Evolutionary conservation across 2,329 filamentous ascomycete genomes (phyloP), one percentile per base, ranked within the genome.

Genomic region (Aureobasidium sp.): DNA sequence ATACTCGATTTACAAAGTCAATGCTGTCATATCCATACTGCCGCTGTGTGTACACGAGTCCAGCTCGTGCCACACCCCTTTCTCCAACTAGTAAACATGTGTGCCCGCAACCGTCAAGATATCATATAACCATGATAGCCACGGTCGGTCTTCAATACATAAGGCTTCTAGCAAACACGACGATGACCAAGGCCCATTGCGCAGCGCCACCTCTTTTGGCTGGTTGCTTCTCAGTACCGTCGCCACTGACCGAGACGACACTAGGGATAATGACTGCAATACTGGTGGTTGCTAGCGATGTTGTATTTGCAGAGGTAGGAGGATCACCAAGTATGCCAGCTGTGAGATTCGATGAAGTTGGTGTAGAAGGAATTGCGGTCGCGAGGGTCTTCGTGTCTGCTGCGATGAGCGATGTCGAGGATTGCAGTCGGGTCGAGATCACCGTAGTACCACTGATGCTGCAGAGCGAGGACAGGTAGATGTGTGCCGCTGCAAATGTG

Each of bases 161-260:
- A 31, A 62, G 41, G 29, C 49, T 56, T 56, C 60, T 62, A 62
- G 60, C 49, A 48, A 47, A 55, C 9, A 62, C 42, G 39, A 47
- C 60, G 41, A 62, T 42, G 37, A 62, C 41, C 60, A 62, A 48
- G n/a, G 60, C 60, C 60, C 39, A 56, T 15, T 48, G 49, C 7
- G 60, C 60, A 41, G 49, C 25, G 25, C 49, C 51, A 9, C 39
- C 36, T 37, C 34, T 53, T 25, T 48, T 53, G 49, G 31, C 42
- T 6, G 17, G 17, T 8, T 45, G 27, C 17, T 49, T 34, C 9
- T 55, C 41, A 17, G n/a, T 8, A 31, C 17, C 29, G 20, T 51
- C 9, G 7, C 49, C 49, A 27, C 31, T 45, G 41, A 48, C 25
- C 6, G 60, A 37, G 17, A 47, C 34, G 8, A 47, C 47, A 6